phyloP scores from a whole-genome alignment of 495 filamentous ascomycete genomes.

The Achaetomiella virescens region DNA sequence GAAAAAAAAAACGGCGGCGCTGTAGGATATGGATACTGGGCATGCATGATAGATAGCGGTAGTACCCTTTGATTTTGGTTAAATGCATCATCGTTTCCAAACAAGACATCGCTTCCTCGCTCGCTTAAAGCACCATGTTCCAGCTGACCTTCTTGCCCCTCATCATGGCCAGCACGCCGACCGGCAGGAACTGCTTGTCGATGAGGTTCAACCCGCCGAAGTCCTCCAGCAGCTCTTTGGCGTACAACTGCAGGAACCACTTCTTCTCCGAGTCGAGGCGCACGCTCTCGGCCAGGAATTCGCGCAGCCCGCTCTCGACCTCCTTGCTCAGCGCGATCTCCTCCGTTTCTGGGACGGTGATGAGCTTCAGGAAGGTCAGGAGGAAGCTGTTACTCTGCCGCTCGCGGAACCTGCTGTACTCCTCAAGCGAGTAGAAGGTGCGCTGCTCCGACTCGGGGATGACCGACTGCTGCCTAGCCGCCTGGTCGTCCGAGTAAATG shows the following conservation, averaged over 20 bases:
- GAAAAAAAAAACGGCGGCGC: not conserved
- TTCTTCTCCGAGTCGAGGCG: constrained; percentile 34
- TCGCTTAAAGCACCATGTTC: constrained; percentile 39
- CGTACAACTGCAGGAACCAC: constrained; percentile 50
- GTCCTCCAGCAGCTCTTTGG: constrained; percentile 40
- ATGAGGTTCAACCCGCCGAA: constrained; percentile 50
- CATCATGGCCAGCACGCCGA: constrained; percentile 49
- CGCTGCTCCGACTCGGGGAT: constrained; percentile 3
- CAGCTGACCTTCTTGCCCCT: constrained; percentile 49
- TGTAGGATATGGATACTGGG: not conserved
- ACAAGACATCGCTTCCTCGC: not conserved
- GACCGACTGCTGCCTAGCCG: not conserved
- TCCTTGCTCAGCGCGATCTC: constrained; percentile 19
- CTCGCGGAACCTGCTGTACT: constrained; percentile 43
- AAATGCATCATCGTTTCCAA: constrained; percentile 2
- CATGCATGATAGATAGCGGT: constrained; percentile 8
- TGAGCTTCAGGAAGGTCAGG: constrained; percentile 9
- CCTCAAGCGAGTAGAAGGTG: constrained; percentile 44
- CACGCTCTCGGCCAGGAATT: constrained; percentile 11
- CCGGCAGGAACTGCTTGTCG: constrained; percentile 49
- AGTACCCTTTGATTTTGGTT: constrained; percentile 3
- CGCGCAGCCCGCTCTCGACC: constrained; percentile 16
- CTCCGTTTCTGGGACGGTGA: constrained; percentile 19
- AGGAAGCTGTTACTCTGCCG: constrained; percentile 16
- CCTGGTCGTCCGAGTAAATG: constrained; percentile 4